Evolutionary conservation across 2,329 filamentous ascomycete species (phyloP), one percentile per base, ranked within the genome.

Genomic region (Alternaria hordeiaustralica): DNA sequence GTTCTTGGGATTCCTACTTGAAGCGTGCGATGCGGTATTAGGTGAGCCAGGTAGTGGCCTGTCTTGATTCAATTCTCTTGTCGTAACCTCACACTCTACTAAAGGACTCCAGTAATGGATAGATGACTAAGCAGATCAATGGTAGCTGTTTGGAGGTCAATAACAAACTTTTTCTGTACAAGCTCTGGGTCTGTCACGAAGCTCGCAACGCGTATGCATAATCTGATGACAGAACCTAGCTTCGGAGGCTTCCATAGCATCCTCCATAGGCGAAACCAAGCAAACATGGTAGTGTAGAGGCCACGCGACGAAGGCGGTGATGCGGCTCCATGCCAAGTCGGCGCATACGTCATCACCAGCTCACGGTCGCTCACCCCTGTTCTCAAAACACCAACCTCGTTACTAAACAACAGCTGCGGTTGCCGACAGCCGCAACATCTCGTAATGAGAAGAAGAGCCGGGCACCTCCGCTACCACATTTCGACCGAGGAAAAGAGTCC

Each of bases 261-360:
- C 0, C 20, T n/a, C 8, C 5, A 15, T 51, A 6, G 28, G 49
- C 28, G 49, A 33, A 33, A 21, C 30, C 49, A 26, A 51, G 18
- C n/a, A 41, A 18, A 15, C 15, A 28, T 51, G 2, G 11, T 36
- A 3, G 11, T 36, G 28, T 30, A n/a, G 12, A 33, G 18, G 4
- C 1, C 8, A 23, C 0, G 28, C 20, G 20, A 36, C 9, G n/a
- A 30, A 51, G 47, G 20, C 50, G 50, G 50, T 53, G 23, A 61
- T 36, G 26, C n/a, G 12, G 43, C 58, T 55, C 50, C 26, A 61
- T 54, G 65, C 65, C 63, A 68, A 66, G 63, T 15, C 61, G 49
- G 46, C 25, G 64, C 43, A 15, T 62, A 68, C 68, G 68, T 71
- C 68, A 69, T 64, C 54, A 46, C 26, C 21, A 59, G 25, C 45